Percentiles rank a stretch among this genome's conserved stretches.
phyloP scores from a whole-genome alignment of 768 basidiomycete species.

The Cyathus striatus region DNA sequence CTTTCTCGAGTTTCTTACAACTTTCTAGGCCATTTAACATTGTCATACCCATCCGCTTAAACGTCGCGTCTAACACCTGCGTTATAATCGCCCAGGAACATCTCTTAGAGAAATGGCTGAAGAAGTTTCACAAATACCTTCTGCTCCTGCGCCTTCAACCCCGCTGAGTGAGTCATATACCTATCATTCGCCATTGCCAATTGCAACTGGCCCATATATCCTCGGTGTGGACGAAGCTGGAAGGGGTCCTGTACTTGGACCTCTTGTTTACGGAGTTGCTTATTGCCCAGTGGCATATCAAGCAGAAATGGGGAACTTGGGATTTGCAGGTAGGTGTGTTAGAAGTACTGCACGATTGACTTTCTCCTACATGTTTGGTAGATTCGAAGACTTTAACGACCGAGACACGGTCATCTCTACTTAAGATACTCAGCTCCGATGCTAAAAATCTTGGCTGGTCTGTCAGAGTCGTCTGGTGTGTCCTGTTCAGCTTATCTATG shows the following conservation, averaged over 20 bases:
- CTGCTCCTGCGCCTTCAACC: slow-evolving; percentile 50
- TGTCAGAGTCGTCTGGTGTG: slow-evolving; percentile 68
- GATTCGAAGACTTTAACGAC: slow-evolving; percentile 91
- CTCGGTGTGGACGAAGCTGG: slow-evolving; percentile 99
- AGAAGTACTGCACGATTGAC: not conserved
- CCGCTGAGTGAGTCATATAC: slow-evolving; percentile 71
- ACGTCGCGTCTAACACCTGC: too few species aligned
- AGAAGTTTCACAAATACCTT: slow-evolving; percentile 34
- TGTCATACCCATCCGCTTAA: too few species aligned
- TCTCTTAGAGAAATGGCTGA: too few species aligned
- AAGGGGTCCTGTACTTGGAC: slow-evolving; percentile 91
- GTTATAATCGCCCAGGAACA: too few species aligned
- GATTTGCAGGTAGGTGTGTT: slow-evolving; percentile 75
- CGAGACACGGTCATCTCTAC: slow-evolving; percentile 58
- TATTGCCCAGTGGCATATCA: slow-evolving; percentile 83
- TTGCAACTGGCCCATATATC: slow-evolving; percentile 75
- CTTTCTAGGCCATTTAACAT: too few species aligned
- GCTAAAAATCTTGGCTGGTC: slow-evolving; percentile 76
- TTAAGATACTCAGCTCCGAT: slow-evolving; percentile 66
- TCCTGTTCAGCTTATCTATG: not conserved
- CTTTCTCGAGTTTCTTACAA: too few species aligned
- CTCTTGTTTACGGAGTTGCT: slow-evolving; percentile 93
- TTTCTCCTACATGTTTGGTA: slow-evolving; percentile 19
- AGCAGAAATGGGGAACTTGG: slow-evolving; percentile 68
- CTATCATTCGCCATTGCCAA: slow-evolving; percentile 69